These are phyloP conservation scores for Maudiozyma turicensis DNA, from an alignment of 805 yeast species.

Conservation along the genomic window DNA sequence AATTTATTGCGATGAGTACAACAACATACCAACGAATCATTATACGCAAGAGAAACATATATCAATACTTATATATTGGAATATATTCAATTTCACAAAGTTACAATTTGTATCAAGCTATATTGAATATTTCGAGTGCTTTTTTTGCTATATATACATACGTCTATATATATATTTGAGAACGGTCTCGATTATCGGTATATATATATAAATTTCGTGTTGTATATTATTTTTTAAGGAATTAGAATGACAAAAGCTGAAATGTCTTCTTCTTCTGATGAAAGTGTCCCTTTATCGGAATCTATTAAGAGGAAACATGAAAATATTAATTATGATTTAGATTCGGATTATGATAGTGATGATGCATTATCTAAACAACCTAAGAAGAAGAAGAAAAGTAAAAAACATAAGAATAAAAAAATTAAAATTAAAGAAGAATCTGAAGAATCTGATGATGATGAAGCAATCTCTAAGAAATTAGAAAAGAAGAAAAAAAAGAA, in stretches of 20 bases:
- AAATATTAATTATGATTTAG: background rate
- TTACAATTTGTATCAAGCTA: too few relatives aligned
- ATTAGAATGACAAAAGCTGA: background rate
- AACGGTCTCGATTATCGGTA: too few relatives aligned
- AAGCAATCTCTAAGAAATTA: slow-evolving; percentile 6
- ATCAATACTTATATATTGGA: too few relatives aligned
- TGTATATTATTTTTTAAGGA: background rate
- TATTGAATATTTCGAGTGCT: too few relatives aligned
- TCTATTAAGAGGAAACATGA: background rate
- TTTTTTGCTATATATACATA: too few relatives aligned
- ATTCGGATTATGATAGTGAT: slow-evolving; percentile 19
- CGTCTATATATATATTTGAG: too few relatives aligned
- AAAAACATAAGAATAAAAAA: slow-evolving; percentile 3
- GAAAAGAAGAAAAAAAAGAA: slow-evolving; percentile 1
- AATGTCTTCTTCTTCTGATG: slow-evolving; percentile 1
- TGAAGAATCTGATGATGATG: background rate
- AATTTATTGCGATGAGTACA: too few relatives aligned
- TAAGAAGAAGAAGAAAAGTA: slow-evolving; percentile 7
- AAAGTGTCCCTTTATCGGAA: slow-evolving; percentile 4
- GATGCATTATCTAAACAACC: slow-evolving; percentile 13
- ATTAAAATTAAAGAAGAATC: background rate
- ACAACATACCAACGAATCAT: too few relatives aligned
- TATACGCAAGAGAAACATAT: too few relatives aligned
- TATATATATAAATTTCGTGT: too few relatives aligned
- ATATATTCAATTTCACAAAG: too few relatives aligned